Percentiles rank a stretch among this genome's conserved stretches.
Conservation (phyloP, 2,329 filamentous ascomycete species). For the Sodiomyces alkalinus region DNA sequence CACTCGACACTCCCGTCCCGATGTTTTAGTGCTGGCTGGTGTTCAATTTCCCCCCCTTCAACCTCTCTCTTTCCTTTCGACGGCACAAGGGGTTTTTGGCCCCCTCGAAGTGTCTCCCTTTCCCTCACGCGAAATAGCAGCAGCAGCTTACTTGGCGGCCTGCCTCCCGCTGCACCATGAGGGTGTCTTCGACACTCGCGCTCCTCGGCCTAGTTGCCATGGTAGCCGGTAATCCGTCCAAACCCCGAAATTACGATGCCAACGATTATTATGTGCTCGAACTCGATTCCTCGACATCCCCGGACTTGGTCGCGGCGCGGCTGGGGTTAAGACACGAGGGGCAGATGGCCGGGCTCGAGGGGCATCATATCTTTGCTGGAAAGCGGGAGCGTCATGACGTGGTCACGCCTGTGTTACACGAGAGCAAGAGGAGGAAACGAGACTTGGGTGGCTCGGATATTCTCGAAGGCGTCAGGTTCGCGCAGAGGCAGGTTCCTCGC, state of each 20-base stretch:
- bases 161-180: too few relatives aligned
- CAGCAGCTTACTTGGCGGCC: too few relatives aligned
- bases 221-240: constrained; percentile 29
- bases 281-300: constrained; percentile 50
- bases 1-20: too few relatives aligned
- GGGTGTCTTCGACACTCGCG: constrained; percentile 34
- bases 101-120: too few relatives aligned
- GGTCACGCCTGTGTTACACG: constrained; percentile 36
- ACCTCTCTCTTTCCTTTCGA: too few relatives aligned
- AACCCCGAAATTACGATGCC: constrained; percentile 55
- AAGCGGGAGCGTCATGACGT: constrained; percentile 45
- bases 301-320: constrained; percentile 52
- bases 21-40: too few relatives aligned
- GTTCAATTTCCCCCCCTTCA: too few relatives aligned
- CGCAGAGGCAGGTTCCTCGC: constrained; percentile 53
- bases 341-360: constrained; percentile 57
- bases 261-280: constrained; percentile 93
- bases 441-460: constrained; percentile 34
- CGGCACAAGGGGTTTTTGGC: too few relatives aligned
- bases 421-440: constrained; percentile 47
- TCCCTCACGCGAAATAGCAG: too few relatives aligned
- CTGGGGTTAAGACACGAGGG: constrained; percentile 73
- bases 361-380: constrained; percentile 79
- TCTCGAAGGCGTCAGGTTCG: constrained; percentile 61
- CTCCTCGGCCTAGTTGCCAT: constrained; percentile 34